phyloP scores from a whole-genome alignment of 345 rosid genomes.

The Lepidium sativum region DNA sequence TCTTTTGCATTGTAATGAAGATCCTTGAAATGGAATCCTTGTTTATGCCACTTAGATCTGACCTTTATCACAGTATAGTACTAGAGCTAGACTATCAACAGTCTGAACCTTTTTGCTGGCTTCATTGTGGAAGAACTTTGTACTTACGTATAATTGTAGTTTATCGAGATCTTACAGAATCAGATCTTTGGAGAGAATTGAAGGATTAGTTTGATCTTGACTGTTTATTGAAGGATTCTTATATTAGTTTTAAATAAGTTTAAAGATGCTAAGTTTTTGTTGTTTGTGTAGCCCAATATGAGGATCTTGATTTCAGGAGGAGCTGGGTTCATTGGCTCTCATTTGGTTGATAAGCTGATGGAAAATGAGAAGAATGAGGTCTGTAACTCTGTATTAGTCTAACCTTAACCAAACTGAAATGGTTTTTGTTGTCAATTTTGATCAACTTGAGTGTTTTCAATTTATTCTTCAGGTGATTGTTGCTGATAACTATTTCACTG shows the following conservation, averaged over 20 bases:
- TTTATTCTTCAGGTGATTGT: conserved; percentile 51
- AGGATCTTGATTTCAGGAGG: conserved; percentile 93
- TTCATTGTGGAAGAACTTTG: neutral
- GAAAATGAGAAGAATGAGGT: conserved; percentile 92
- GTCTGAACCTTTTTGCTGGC: neutral
- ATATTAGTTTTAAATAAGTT: neutral
- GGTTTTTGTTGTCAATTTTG: neutral
- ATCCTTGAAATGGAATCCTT: neutral
- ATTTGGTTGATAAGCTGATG: conserved; percentile 88
- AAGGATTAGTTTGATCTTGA: conserved; percentile 1
- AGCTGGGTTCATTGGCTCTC: conserved; percentile 98
- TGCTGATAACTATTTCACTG: conserved; percentile 87
- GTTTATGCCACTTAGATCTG: conserved; percentile 15
- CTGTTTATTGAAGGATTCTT: neutral
- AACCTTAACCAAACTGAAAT: neutral
- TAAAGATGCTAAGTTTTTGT: neutral
- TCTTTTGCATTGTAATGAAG: conserved; percentile 15
- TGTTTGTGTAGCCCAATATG: conserved; percentile 67
- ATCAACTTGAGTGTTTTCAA: neutral
- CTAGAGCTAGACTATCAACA: too few relatives aligned
- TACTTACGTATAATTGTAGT: neutral
- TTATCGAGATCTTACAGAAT: neutral
- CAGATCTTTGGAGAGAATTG: neutral
- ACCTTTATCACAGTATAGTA: neutral
- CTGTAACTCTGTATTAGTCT: too few relatives aligned